These are phyloP conservation scores for Fusarium avenaceum DNA, from an alignment of 2,329 filamentous ascomycete genomes.

Conservation along the genomic window DNA sequence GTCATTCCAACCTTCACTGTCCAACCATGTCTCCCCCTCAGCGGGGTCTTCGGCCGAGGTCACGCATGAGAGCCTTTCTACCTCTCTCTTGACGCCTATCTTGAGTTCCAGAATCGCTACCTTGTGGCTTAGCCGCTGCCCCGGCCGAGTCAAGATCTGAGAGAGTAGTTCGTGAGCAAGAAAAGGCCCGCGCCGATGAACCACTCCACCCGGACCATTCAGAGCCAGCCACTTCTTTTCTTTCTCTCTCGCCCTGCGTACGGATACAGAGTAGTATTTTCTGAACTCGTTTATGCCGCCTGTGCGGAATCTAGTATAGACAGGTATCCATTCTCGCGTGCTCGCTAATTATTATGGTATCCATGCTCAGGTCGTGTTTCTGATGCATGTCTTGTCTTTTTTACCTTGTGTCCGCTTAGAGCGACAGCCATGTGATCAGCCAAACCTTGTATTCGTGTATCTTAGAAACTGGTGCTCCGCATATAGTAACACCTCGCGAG, in stretches of 20 bases:
- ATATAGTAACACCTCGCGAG: neutral
- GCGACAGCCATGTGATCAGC: constrained; percentile 28
- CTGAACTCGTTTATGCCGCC: constrained; percentile 10
- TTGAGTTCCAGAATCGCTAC: neutral
- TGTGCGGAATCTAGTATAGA: constrained; percentile 5
- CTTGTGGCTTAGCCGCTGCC: constrained; percentile 5
- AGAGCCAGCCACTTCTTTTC: constrained; percentile 26
- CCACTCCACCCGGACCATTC: constrained; percentile 23
- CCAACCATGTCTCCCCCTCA: constrained; percentile 12
- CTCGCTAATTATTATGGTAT: constrained; percentile 13
- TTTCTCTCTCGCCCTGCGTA: neutral
- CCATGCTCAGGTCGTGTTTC: constrained; percentile 4
- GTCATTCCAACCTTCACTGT: constrained; percentile 18
- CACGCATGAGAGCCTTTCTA: neutral
- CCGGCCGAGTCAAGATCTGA: constrained; percentile 27
- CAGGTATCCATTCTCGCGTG: constrained; percentile 32
- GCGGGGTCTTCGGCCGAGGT: constrained; percentile 9
- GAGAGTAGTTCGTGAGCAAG: constrained; percentile 20
- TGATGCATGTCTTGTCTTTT: constrained; percentile 2
- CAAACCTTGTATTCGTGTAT: neutral
- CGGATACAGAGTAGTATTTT: neutral
- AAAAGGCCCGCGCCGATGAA: constrained; percentile 38
- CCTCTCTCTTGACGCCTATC: neutral
- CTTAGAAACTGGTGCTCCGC: neutral
- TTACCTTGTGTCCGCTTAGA: constrained; percentile 24